phyloP scores from a whole-genome alignment of 129 eudicot species.

The Cynara cardunculus region DNA sequence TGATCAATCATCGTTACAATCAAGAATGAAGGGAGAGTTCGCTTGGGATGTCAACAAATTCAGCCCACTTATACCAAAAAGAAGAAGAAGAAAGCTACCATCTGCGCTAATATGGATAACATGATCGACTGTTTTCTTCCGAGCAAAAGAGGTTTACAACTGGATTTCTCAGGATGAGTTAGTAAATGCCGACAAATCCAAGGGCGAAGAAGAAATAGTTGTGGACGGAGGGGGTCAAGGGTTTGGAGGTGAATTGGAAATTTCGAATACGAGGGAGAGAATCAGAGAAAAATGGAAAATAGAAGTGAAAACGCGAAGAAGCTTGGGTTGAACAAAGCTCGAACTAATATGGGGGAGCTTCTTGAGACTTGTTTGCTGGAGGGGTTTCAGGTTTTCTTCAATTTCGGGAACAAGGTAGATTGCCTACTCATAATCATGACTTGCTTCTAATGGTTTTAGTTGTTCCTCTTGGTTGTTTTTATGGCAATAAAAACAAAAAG shows the following conservation, averaged over 20 bases:
- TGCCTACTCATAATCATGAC: not conserved
- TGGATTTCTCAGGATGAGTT: conserved; percentile 8
- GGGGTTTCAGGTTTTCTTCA: conserved; percentile 53
- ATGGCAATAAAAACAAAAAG: not conserved
- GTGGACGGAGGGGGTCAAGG: conserved; percentile 15
- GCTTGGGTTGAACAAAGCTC: conserved; percentile 28
- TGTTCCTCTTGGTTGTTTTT: not conserved
- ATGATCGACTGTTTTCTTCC: conserved; percentile 18
- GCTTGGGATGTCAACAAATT: conserved; percentile 2
- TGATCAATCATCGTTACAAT: not conserved
- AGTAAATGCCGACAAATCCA: conserved; percentile 6
- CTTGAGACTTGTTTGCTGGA: conserved; percentile 70
- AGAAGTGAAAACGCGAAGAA: conserved; percentile 42
- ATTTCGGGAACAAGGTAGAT: conserved; percentile 53
- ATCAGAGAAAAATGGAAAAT: not conserved
- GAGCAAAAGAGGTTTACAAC: conserved; percentile 35
- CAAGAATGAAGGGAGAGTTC: conserved; percentile 31
- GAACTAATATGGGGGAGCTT: conserved; percentile 50
- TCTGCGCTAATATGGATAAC: not conserved
- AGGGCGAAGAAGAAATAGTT: conserved; percentile 10
- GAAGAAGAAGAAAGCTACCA: not conserved
- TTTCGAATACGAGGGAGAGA: not conserved
- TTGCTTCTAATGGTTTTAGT: not conserved
- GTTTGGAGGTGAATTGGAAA: not conserved
- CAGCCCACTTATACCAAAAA: not conserved